Base-by-base conservation (phyloP, 2,329 filamentous ascomycete genomes). In the Elsinoe perseae region DNA sequence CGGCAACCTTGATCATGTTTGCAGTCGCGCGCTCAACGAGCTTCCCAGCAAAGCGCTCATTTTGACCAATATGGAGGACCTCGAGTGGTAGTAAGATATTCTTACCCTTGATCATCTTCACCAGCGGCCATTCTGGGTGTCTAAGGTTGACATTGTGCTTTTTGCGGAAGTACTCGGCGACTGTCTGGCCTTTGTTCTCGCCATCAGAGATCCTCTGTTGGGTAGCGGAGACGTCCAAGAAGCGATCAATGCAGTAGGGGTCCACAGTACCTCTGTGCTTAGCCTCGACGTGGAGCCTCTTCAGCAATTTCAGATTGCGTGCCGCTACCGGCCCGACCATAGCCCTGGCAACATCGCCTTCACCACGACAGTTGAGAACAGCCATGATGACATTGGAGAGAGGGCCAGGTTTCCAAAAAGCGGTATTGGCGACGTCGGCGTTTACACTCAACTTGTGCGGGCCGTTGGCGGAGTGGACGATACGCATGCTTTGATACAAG, bases 1-100 rank as follows among this genome's bases (percentile, higher is more conserved):
- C 92, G 0, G 92, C 91, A 64, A 92, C 89, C 69, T 87, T 92
- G 74, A 98, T 96, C 93, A 98, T 98, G 4, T 79, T 73, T 0
- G 85, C 75, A 0, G 92, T 96, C 72, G 95, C 77, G 0, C 66
- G 64, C 56, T 83, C 80, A 52, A 77, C 77, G 46, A 84, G 67
- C 69, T 84, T 85, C 66, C 71, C 77, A 2, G 72, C 73, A 63
- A 81, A 84, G 2, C 78, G 77, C 67, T 84, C 79, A 32, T 82
- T 79, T 3, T 71, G 66, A 40, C 76, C 69, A 58, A 84, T 73
- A 10, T 66, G 69, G 34, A 82, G 69, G 27, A 80, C 63, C 57
- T 85, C 81, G 68, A 83, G 76, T 0, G 81, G 81, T 34, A 82
- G 73, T 28, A 79, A 71, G 2, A 79, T 69, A 23, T 66, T 71